Percentiles rank a stretch among this genome's conserved stretches.
Evolutionary conservation across 169 alveolate species (phyloP).

Genomic region (Toxoplasma gondii): DNA sequence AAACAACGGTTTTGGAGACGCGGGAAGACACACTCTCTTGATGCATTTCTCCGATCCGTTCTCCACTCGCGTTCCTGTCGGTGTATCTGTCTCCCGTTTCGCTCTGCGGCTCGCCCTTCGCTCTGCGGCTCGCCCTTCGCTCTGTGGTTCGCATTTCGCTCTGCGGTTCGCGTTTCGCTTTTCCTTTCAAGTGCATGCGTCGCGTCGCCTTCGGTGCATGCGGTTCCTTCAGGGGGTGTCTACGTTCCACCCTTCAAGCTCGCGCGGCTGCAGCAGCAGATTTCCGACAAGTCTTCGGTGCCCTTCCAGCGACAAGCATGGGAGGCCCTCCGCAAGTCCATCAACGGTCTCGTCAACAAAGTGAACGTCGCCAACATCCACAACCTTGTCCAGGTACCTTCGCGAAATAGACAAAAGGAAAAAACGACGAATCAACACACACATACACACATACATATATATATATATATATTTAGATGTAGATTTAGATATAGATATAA

Average conservation of each 20-base stretch:
- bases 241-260: slow-evolving; percentile 97
- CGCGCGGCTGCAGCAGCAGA: slow-evolving; percentile 91
- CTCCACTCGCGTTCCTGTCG: no score
- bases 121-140: neutral
- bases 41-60: no score
- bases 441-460: neutral
- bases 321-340: slow-evolving; percentile 95
- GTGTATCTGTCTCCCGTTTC: no score
- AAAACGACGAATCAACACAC: neutral
- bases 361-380: slow-evolving; percentile 90
- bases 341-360: slow-evolving; percentile 96
- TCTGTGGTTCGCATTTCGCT: neutral
- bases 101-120: neutral
- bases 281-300: slow-evolving; percentile 82
- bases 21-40: no score
- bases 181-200: neutral
- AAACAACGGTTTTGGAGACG: no score
- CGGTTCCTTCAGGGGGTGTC: slow-evolving; percentile 90
- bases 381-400: slow-evolving; percentile 73
- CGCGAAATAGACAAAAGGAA: neutral
- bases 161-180: neutral
- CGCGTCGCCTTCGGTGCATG: neutral
- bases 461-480: neutral
- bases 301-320: slow-evolving; percentile 97
- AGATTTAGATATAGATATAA: no score